These are phyloP conservation scores for Colletotrichum caudatum DNA, from an alignment of 2,329 filamentous ascomycete species.

Conservation along the genomic window DNA sequence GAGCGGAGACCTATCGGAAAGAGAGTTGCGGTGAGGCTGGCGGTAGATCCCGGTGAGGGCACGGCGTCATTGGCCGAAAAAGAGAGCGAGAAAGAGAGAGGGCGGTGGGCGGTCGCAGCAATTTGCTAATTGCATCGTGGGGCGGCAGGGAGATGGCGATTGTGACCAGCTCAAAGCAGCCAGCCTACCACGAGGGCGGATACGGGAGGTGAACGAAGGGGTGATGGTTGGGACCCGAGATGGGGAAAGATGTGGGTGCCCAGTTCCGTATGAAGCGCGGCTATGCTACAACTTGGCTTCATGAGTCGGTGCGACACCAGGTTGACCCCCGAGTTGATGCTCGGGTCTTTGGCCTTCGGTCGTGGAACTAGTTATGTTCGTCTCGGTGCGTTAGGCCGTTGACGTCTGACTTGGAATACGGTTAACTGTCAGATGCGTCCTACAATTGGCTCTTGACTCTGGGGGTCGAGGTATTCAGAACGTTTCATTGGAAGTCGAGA, in stretches of 20 bases:
- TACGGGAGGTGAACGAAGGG: conserved; percentile 14
- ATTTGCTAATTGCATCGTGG: conserved; percentile 26
- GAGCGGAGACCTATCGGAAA: conserved; percentile 41
- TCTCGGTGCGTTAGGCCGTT: conserved; percentile 23
- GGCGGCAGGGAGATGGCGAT: conserved; percentile 21
- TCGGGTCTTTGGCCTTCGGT: background rate
- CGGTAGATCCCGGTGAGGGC: conserved; percentile 38
- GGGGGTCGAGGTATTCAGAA: conserved; percentile 1
- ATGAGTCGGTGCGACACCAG: background rate
- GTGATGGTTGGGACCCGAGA: conserved; percentile 9
- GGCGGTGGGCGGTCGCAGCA: conserved; percentile 8
- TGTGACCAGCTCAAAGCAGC: conserved; percentile 23
- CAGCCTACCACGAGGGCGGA: conserved; percentile 15
- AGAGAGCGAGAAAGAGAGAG: conserved; percentile 1
- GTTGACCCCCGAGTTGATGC: background rate
- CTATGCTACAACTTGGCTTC: background rate
- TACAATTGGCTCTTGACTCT: conserved; percentile 20
- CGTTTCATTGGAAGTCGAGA: conserved; percentile 7
- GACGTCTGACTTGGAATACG: conserved; percentile 32
- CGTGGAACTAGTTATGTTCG: background rate
- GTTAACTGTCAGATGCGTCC: conserved; percentile 26
- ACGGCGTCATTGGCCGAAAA: conserved; percentile 28
- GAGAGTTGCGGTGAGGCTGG: conserved; percentile 44
- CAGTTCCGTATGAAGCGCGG: background rate
- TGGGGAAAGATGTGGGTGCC: conserved; percentile 5